Evolutionary conservation across 2,329 filamentous ascomycete species (phyloP).

Genomic region (Aspergillus nomiae): DNA sequence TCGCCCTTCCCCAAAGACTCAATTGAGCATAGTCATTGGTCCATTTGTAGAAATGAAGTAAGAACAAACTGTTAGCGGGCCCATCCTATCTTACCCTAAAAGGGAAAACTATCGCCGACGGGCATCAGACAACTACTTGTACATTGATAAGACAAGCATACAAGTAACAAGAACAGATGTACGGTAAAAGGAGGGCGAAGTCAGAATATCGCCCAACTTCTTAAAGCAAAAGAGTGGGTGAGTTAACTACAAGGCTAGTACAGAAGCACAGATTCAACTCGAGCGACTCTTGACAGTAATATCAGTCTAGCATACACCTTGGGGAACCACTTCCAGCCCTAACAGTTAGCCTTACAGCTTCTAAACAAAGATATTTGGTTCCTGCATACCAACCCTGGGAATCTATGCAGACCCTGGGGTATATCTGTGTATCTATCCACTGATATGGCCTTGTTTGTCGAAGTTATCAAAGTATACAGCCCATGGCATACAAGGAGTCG

Average conservation of each 20-base stretch:
- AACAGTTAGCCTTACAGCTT: background rate
- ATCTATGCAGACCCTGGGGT: background rate
- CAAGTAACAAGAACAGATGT: no score
- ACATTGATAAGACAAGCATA: no score
- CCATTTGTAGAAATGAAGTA: background rate
- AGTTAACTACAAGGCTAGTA: no score
- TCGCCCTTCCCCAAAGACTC: background rate
- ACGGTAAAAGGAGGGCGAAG: no score
- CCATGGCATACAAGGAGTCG: background rate
- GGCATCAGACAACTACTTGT: no score
- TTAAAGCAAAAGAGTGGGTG: no score
- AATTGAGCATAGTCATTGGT: background rate
- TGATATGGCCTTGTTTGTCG: background rate
- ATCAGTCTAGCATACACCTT: background rate
- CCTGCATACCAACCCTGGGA: background rate
- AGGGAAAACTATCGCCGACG: slow-evolving; percentile 1
- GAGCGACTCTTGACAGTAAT: background rate
- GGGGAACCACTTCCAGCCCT: background rate
- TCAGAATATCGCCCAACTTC: no score
- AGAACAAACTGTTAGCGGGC: background rate
- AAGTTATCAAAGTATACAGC: background rate
- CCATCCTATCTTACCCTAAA: background rate
- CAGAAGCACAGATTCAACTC: no score
- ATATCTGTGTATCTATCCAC: background rate
- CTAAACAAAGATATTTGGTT: background rate